Base-by-base conservation (phyloP, 768 basidiomycete genomes). In the Collybiopsis confluens region DNA sequence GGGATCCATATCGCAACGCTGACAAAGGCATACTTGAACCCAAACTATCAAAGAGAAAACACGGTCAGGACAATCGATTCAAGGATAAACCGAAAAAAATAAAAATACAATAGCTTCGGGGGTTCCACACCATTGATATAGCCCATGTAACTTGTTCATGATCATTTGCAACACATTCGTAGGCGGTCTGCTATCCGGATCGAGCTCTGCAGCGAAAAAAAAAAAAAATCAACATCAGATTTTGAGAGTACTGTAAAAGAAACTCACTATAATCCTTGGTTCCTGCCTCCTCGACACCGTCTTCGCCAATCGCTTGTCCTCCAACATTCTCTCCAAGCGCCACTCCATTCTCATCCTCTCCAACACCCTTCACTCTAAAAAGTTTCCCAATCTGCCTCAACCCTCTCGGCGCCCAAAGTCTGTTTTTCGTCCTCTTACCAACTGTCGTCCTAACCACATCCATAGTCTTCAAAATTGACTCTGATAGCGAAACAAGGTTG, bases 1-100 rank as follows among this genome's bases (percentile, higher is more conserved):
- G 80, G 81, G 0, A 82, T 63, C 80, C 79, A 83, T 2, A 83
- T 62, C 0, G 72, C 75, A 36, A 84, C 61, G 0, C 76, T 74
- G 10, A 81, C 58, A 6, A 81, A 30, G 0, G 70, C 72, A 55
- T 78, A 78, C 63, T 80, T 77, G 60, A 82, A 70, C 0, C 76
- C 73, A 56, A 81, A 85, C 66, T 78, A 46, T 9, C 38, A 15
- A 21, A 9, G 43, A 24, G 26, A 8, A 8, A 28, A 30, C 30
- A 48, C 7, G 13, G 16, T 46, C 18, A 24, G 13, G 11, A 8
- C 15, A 45, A 49, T 48, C 21, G 23, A 48, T 36, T 45, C 36
- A 33, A 3, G n/a, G 26, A n/a, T 20, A 20, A 44, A 45, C 13
- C 15, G 21, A 24, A 27, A 38, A 53, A 35, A 5, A 13, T 44